Evolutionary conservation across 768 basidiomycete genomes (phyloP), one percentile per base, ranked within the genome.

Genomic region (Dioszegia aurantiaca): DNA sequence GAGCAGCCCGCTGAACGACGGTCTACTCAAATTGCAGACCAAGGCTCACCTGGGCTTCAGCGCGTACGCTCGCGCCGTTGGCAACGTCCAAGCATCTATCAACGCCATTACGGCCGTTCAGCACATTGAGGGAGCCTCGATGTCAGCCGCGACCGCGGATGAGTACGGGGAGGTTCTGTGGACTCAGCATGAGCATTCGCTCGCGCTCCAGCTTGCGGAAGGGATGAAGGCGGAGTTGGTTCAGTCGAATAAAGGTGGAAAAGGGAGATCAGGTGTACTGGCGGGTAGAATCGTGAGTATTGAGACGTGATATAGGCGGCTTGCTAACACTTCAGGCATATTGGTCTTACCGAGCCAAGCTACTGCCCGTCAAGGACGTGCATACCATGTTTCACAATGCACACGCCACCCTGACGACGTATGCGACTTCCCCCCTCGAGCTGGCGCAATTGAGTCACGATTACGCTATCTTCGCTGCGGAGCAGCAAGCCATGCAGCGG

Each of bases 141-240:
- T 54, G 16, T 79, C 83, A 3, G 78, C 79, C n/a, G 80, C 82
- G 27, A 83, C 88, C 23, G 83, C 85, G 0, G 81, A 86, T 66
- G 93, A 95, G 71, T 90, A 90, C 65, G 87, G 94, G 16, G 84
- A 86, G 58, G 91, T 97, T 17, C 81, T 98, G 6, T 98, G 94
- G 90, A 76, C 83, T 10, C 87, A 89, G 59, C 85, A 84, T 42
- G 94, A 99, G 71, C 87, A 90, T 65, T 85, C 84, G 60, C 75
- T 87, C 3, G 93, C 94, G 0, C 86, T 93, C n/a, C 68, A 67
- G 51, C 60, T 65, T 47, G 46, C 60, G 9, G 61, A 54, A 14
- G 61, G 59, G 12, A 61, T 61, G 52, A 61, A 61, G 31, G 54
- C 21, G 28, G 41, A 14, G 27, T 36, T 53, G 54, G 48, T 42